These are phyloP conservation scores for Geotrichum reessii DNA, from an alignment of 1,139 yeast genomes.

Conservation along the genomic window DNA sequence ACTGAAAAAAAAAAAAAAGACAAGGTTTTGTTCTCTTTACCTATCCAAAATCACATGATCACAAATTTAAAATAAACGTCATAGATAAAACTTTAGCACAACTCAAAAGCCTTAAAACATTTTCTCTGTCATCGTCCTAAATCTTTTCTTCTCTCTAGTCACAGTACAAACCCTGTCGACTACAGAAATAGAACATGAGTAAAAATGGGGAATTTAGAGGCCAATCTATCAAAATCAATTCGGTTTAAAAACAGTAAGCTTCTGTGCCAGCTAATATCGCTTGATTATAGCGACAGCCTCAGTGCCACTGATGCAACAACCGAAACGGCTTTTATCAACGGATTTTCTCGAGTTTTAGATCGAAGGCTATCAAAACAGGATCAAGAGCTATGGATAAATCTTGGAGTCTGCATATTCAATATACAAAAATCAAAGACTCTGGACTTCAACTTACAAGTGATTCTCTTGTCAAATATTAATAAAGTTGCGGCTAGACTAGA, in stretches of 20 bases:
- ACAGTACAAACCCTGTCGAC: not conserved
- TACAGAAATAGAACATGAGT: not conserved
- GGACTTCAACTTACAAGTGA: not conserved
- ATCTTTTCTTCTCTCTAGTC: not conserved
- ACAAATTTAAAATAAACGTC: not conserved
- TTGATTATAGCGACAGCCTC: not conserved
- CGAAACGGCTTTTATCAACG: not conserved
- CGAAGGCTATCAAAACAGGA: not conserved
- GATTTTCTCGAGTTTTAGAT: not conserved
- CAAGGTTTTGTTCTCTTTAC: not conserved
- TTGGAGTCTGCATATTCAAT: not conserved
- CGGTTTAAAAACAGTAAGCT: not conserved
- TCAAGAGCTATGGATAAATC: not conserved
- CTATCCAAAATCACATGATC: not conserved
- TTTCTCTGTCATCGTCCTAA: not conserved
- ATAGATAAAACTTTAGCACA: not conserved
- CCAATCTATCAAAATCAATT: not conserved
- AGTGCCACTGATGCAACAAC: not conserved
- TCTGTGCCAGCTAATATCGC: not conserved
- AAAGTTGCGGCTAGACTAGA: constrained; percentile 58
- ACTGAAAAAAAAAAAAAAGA: not conserved
- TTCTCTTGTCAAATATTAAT: constrained; percentile 32
- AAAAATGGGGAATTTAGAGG: not conserved
- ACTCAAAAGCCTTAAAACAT: not conserved
- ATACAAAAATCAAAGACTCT: not conserved